Evolutionary conservation across 73 alveolate species (phyloP), one percentile per base, ranked within the genome.

Genomic region (Paramecium octaurelia): DNA sequence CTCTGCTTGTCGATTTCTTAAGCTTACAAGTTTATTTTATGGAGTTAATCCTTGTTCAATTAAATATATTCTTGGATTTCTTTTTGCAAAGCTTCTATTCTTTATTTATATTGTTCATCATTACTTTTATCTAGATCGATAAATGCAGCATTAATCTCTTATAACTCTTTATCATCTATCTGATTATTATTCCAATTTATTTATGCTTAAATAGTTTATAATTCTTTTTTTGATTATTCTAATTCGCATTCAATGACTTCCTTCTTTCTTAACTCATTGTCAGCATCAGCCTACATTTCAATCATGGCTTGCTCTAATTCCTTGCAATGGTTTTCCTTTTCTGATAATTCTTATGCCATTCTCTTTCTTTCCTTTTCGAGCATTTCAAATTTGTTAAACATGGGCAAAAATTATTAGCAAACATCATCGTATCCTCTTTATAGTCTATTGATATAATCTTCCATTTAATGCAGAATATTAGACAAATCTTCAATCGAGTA

Each of bases 301-400:
- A 80, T 48, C 91, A 80, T 80, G 2, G 91, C 91, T 80, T 42
- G 7, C 23, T 80, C 91, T 46, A 80, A 80, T 48, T 80, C 70
- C 46, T 80, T 80, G 4, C 48, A 31, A 48, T 23, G 43, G 24
- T 4, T 80, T 9, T 80, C 91, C 10, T 42, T 44, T 9, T 80
- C 91, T 12, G 20, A 9, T 43, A 80, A 80, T 80, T 80, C 91
- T 43, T 59, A 21, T 1, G 75, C 48, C 48, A 80, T 18, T 46
- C 91, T 80, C 16, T 80, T 80, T 16, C 91, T 80, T 64, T 80
- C 91, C 14, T 80, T 80, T 24, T 80, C 91, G 10, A 80, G 43
- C 91, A 80, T 80, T 44, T 80, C 91, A 80, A 80, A 80, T 46
- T 80, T 80, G 10, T 44, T 80, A 43, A 80, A 80, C 57, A 80